Percentiles rank a stretch among this genome's conserved stretches.
Evolutionary conservation across 257 asterid species (phyloP).

Genomic region (Solanum ossicruentum): DNA sequence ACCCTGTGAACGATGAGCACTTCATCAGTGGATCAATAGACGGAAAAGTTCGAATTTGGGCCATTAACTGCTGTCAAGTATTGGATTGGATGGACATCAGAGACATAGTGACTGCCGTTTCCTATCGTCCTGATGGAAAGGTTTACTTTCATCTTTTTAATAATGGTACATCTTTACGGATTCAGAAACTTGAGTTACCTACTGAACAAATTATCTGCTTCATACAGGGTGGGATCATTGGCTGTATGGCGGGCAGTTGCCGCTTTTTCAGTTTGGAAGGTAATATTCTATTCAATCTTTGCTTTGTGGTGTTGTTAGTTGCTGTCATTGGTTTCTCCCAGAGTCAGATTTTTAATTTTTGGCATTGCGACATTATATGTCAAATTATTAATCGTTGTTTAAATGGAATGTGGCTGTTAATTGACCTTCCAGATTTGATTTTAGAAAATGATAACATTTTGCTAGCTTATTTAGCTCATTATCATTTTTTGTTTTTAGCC

Average conservation of each 20-base stretch:
- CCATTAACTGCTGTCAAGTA: slow-evolving; percentile 47
- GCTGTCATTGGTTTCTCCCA: not conserved
- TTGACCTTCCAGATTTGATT: not conserved
- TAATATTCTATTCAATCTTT: slow-evolving; percentile 8
- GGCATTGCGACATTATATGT: not conserved
- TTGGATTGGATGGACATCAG: slow-evolving; percentile 70
- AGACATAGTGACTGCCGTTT: slow-evolving; percentile 85
- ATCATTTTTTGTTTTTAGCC: not conserved
- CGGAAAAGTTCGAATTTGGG: slow-evolving; percentile 93
- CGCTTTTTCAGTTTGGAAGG: slow-evolving; percentile 64
- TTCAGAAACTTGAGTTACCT: not conserved
- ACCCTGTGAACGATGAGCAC: slow-evolving; percentile 58
- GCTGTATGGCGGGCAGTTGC: slow-evolving; percentile 66
- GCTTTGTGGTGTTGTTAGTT: not conserved
- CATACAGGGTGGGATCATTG: slow-evolving; percentile 69
- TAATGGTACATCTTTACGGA: not conserved
- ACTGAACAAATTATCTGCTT: slow-evolving; percentile 1
- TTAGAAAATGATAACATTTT: not conserved
- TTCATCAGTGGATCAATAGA: slow-evolving; percentile 94
- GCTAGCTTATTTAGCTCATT: not conserved
- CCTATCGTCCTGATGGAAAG: slow-evolving; percentile 82
- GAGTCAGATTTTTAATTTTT: not conserved
- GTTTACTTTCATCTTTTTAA: slow-evolving; percentile 17
- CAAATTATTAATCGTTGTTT: not conserved
- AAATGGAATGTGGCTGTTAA: not conserved